These are phyloP conservation scores for Phoma sp. DNA, from an alignment of 2,329 filamentous ascomycete genomes.

Conservation along the genomic window DNA sequence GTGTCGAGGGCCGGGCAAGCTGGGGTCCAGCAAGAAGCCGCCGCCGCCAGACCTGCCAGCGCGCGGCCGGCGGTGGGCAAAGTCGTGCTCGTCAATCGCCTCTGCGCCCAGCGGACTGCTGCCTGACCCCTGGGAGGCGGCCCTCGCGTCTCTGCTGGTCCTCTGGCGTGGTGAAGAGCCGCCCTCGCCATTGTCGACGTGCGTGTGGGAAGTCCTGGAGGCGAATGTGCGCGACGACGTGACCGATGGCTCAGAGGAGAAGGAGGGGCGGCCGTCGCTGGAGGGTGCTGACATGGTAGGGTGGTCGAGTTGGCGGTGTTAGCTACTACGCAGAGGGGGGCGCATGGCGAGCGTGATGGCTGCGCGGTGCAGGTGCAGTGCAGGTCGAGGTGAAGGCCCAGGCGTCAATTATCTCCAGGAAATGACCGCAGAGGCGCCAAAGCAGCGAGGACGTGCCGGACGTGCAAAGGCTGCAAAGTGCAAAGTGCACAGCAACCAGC, in stretches of 20 bases:
- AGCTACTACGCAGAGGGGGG: slow-evolving; percentile 15
- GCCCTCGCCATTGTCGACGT: slow-evolving; percentile 36
- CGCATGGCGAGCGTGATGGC: background rate
- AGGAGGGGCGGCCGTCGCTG: slow-evolving; percentile 42
- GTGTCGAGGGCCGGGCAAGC: slow-evolving; percentile 34
- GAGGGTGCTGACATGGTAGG: slow-evolving; percentile 41
- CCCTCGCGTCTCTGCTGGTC: slow-evolving; percentile 13
- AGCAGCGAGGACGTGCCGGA: slow-evolving; percentile 2
- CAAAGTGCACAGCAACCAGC: background rate
- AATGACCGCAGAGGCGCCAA: background rate
- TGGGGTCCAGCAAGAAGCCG: slow-evolving; percentile 55
- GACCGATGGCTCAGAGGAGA: slow-evolving; percentile 37
- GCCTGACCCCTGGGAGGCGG: slow-evolving; percentile 15
- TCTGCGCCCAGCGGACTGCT: slow-evolving; percentile 28
- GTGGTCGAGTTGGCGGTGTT: slow-evolving; percentile 20
- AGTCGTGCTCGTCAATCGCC: slow-evolving; percentile 39
- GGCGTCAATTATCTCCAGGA: too few species aligned
- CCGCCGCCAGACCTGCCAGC: slow-evolving; percentile 49
- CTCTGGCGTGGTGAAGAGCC: slow-evolving; percentile 28
- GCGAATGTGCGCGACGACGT: slow-evolving; percentile 43
- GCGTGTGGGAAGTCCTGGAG: slow-evolving; percentile 33
- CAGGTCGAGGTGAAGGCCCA: too few species aligned
- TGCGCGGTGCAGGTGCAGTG: too few species aligned
- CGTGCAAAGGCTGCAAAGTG: background rate
- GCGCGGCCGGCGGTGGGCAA: slow-evolving; percentile 39